phyloP scores from a whole-genome alignment of 106 monocot genomes.

The Acorus gramineus region DNA sequence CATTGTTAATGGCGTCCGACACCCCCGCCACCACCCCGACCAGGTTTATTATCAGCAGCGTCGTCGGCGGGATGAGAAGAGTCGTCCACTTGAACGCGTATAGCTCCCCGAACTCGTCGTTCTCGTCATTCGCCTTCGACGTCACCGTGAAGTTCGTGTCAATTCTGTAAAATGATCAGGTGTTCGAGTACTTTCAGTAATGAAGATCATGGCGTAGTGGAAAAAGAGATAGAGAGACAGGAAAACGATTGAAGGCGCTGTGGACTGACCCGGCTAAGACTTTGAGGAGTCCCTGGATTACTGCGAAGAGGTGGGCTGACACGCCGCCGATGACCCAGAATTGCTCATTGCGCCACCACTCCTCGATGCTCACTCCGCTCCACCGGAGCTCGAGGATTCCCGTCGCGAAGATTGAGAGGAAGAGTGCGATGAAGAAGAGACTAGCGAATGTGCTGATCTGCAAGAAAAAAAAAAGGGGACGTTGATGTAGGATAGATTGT shows the following conservation, averaged over 20 bases:
- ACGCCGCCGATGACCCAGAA: slow-evolving; percentile 88
- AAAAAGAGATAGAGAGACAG: too few species aligned
- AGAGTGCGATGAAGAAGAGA: slow-evolving; percentile 69
- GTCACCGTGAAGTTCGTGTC: slow-evolving; percentile 78
- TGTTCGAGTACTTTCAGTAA: too few species aligned
- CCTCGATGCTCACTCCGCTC: slow-evolving; percentile 85
- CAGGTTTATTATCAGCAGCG: slow-evolving; percentile 63
- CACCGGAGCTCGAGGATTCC: slow-evolving; percentile 63
- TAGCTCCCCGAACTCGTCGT: slow-evolving; percentile 61
- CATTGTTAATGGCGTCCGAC: slow-evolving; percentile 73
- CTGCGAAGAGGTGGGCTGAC: slow-evolving; percentile 62
- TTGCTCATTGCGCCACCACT: slow-evolving; percentile 80
- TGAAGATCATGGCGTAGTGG: too few species aligned
- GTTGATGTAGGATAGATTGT: too few species aligned
- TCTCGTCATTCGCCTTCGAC: slow-evolving; percentile 56
- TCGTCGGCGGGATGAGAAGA: slow-evolving; percentile 76
- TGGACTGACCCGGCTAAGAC: slow-evolving; percentile 31
- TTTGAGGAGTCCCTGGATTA: slow-evolving; percentile 68
- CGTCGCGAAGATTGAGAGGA: slow-evolving; percentile 68
- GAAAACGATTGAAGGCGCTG: too few species aligned
- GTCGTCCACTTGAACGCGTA: slow-evolving; percentile 93
- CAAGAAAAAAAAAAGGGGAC: too few species aligned
- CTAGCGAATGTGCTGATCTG: slow-evolving; percentile 78
- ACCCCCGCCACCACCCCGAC: slow-evolving; percentile 78
- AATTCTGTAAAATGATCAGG: slow-evolving; percentile 1